phyloP scores from a whole-genome alignment of 2,329 filamentous ascomycete genomes.

The Penicillium sp. region DNA sequence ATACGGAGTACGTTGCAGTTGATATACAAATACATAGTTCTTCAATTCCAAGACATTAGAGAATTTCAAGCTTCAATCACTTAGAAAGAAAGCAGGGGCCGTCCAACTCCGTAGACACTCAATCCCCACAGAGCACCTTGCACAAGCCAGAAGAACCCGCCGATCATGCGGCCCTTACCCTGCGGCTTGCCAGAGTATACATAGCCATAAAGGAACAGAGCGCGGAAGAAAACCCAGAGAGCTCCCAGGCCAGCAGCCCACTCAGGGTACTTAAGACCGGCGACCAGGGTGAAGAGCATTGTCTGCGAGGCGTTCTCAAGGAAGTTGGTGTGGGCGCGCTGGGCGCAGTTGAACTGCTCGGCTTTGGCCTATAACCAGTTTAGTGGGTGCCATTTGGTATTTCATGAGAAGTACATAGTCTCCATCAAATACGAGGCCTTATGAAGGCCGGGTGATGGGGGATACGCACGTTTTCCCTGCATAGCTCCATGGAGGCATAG shows the following conservation, averaged over 20 bases:
- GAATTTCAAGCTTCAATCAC: background rate
- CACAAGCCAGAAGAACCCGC: slow-evolving; percentile 32
- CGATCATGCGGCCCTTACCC: slow-evolving; percentile 32
- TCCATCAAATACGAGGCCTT: too few species aligned
- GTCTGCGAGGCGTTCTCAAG: slow-evolving; percentile 50
- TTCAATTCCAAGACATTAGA: background rate
- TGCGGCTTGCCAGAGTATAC: slow-evolving; percentile 34
- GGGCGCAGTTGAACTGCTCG: slow-evolving; percentile 46
- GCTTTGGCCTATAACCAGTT: slow-evolving; percentile 30
- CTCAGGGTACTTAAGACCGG: slow-evolving; percentile 47
- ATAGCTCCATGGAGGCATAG: slow-evolving; percentile 50
- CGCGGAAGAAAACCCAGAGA: slow-evolving; percentile 45
- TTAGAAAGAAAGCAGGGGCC: slow-evolving; percentile 23
- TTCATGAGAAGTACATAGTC: too few species aligned
- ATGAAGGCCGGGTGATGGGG: background rate
- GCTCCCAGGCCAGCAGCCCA: slow-evolving; percentile 40
- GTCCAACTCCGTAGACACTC: slow-evolving; percentile 31
- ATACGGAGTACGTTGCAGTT: background rate
- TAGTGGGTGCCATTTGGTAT: background rate
- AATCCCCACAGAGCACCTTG: slow-evolving; percentile 37
- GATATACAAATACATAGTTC: background rate
- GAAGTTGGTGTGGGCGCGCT: slow-evolving; percentile 52
- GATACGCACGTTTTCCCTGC: slow-evolving; percentile 37
- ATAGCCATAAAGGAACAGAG: slow-evolving; percentile 44
- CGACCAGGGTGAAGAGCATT: slow-evolving; percentile 45